A percentile compares a stretch with the other conserved stretches of the same genome.
phyloP scores from a whole-genome alignment of 2,329 filamentous ascomycete genomes.

The Aotearoamyces nothofagi region DNA sequence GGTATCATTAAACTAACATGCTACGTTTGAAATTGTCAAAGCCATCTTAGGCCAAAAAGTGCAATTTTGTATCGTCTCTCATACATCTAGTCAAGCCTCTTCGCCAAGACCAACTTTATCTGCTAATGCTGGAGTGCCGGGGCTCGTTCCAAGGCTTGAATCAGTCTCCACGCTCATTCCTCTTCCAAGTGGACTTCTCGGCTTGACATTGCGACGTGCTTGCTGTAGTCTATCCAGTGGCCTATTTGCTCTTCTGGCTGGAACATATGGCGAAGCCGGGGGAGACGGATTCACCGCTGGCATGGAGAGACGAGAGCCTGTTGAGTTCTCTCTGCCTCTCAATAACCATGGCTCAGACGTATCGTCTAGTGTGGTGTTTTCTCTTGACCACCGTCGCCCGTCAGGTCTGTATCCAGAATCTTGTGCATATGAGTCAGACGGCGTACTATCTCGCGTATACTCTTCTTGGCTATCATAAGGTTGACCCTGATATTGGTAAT shows the following conservation, averaged over 20 bases:
- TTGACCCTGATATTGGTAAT: conserved; percentile 36
- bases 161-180: conserved; percentile 15
- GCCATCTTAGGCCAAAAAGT: no score
- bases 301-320: neutral
- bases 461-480: no score
- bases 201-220: conserved; percentile 4
- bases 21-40: no score
- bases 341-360: conserved; percentile 14
- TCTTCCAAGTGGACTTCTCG: conserved; percentile 14
- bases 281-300: neutral
- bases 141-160: conserved; percentile 16
- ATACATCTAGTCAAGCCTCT: no score
- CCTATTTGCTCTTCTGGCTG: conserved; percentile 7
- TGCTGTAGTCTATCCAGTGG: conserved; percentile 12
- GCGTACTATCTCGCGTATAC: conserved; percentile 9
- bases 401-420: conserved; percentile 3
- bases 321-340: no score
- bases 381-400: conserved; percentile 4
- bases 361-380: conserved; percentile 6
- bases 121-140: no score
- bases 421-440: conserved; percentile 8
- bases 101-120: no score
- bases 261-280: neutral
- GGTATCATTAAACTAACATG: no score
- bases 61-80: no score